These are phyloP conservation scores for Gnetum montanum DNA, from an alignment of 75 land plant genomes.

Conservation along the genomic window DNA sequence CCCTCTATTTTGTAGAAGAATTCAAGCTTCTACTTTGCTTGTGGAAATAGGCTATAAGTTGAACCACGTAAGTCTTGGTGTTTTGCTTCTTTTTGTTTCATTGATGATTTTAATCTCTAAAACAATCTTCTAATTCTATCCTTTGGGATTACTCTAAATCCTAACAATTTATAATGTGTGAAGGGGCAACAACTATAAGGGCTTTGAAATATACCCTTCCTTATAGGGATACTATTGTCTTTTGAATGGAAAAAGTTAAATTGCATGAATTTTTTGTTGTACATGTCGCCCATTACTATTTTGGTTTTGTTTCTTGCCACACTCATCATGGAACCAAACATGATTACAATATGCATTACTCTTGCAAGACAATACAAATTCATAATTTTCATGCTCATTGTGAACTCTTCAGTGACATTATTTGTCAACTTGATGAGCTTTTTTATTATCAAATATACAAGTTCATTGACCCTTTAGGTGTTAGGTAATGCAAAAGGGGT, in stretches of 20 bases:
- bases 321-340: conserved; percentile 55
- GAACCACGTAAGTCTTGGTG: no score
- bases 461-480: conserved; percentile 69
- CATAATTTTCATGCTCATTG: conserved; percentile 35
- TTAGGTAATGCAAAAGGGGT: no score
- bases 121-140: no score
- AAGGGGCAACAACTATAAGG: conserved; percentile 59
- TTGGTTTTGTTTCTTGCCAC: conserved; percentile 59
- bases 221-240: conserved; percentile 64
- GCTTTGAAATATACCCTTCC: no score
- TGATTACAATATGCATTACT: conserved; percentile 49
- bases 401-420: conserved; percentile 51
- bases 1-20: no score
- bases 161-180: no score
- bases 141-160: conserved; percentile 64
- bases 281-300: no score
- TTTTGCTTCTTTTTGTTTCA: no score
- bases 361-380: no score
- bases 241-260: conserved; percentile 71
- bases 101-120: no score
- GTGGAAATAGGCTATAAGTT: no score
- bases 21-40: no score
- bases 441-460: conserved; percentile 69
- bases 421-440: conserved; percentile 69
- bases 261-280: conserved; percentile 61